A percentile compares a stretch with the other conserved stretches of the same genome.
phyloP scores from a whole-genome alignment of 768 basidiomycete genomes.

The Suillus clintonianus region DNA sequence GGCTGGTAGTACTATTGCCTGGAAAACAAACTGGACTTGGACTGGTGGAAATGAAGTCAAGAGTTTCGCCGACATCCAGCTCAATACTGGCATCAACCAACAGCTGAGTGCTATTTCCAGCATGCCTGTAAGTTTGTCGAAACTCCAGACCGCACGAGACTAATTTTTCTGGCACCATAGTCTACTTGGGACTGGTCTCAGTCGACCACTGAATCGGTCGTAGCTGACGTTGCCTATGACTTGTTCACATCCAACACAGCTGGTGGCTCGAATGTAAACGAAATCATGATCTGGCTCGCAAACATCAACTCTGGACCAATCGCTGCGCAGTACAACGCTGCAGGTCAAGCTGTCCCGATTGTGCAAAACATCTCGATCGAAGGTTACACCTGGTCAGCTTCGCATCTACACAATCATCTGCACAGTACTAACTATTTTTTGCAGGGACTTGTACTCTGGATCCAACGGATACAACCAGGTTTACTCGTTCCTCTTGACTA shows the following conservation, averaged over 20 bases:
- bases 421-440: neutral
- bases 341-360: constrained; percentile 49
- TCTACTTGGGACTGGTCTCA: constrained; percentile 62
- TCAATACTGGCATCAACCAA: constrained; percentile 51
- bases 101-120: constrained; percentile 53
- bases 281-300: constrained; percentile 70
- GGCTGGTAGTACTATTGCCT: constrained; percentile 44
- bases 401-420: neutral
- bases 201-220: constrained; percentile 39
- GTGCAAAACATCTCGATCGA: constrained; percentile 43
- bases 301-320: constrained; percentile 62
- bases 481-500: constrained; percentile 47
- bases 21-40: constrained; percentile 61
- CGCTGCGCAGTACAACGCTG: constrained; percentile 46
- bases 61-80: constrained; percentile 61
- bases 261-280: constrained; percentile 46
- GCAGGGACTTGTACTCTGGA: constrained; percentile 57
- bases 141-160: neutral
- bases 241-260: constrained; percentile 57
- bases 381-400: constrained; percentile 50
- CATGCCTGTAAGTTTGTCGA: constrained; percentile 50
- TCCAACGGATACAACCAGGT: constrained; percentile 56
- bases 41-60: constrained; percentile 48
- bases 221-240: constrained; percentile 64
- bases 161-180: constrained; percentile 28